Evolutionary conservation across 2,329 filamentous ascomycete genomes (phyloP).

Genomic region (Stachybotrys chartarum): DNA sequence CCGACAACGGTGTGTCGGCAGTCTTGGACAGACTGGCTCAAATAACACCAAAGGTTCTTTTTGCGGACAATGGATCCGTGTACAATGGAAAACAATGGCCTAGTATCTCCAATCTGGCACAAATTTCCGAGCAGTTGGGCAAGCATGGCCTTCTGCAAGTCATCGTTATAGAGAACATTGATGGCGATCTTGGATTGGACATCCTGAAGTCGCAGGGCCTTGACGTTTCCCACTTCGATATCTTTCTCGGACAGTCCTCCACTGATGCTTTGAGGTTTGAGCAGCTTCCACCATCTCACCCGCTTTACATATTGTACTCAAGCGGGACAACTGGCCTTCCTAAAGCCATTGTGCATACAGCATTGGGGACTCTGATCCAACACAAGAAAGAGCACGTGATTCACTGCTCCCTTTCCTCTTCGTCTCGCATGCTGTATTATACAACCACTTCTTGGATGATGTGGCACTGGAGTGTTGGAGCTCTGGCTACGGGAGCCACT

Average conservation of each 20-base stretch:
- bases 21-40: conserved; percentile 83
- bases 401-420: conserved; percentile 70
- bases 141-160: conserved; percentile 57
- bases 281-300: conserved; percentile 76
- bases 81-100: conserved; percentile 90
- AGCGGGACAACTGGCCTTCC: conserved; percentile 82
- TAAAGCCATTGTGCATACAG: conserved; percentile 91
- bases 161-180: conserved; percentile 66
- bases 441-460: conserved; percentile 99
- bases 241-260: conserved; percentile 34
- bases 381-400: conserved; percentile 95
- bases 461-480: conserved; percentile 96
- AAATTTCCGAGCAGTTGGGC: conserved; percentile 61
- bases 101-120: conserved; percentile 69
- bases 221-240: conserved; percentile 34
- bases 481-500: conserved; percentile 73
- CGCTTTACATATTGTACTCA: conserved; percentile 89
- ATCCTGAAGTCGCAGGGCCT: conserved; percentile 32
- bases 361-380: conserved; percentile 82
- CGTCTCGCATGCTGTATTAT: conserved; percentile 81
- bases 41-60: conserved; percentile 75
- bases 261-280: conserved; percentile 55
- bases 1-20: conserved; percentile 85
- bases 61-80: conserved; percentile 78
- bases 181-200: conserved; percentile 33